Evolutionary conservation across 1,284 basidiomycete genomes (phyloP).

Genomic region (Earliella scabrosa): DNA sequence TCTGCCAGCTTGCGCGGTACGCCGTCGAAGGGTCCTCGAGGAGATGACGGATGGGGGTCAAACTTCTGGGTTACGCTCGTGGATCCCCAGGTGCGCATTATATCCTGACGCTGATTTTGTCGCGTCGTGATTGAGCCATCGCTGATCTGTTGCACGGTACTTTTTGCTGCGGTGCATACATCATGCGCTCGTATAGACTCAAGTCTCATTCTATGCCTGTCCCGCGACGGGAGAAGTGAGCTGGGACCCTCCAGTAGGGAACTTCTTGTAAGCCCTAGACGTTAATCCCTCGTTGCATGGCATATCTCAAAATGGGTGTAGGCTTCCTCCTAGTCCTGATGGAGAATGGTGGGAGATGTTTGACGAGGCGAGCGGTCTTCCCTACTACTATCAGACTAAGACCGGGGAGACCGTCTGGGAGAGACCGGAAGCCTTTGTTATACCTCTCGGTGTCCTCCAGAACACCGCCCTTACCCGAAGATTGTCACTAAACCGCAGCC

Average conservation of each 20-base stretch:
- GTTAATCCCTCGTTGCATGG: conserved; percentile 3
- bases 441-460: conserved; percentile 89
- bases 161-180: conserved; percentile 12
- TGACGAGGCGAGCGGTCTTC: conserved; percentile 79
- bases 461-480: conserved; percentile 77
- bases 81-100: conserved; percentile 69
- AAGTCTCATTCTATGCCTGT: conserved; percentile 89
- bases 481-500: conserved; percentile 41
- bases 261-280: conserved; percentile 73
- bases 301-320: conserved; percentile 32
- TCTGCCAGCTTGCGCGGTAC: conserved; percentile 20
- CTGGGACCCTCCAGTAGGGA: conserved; percentile 91
- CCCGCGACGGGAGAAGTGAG: conserved; percentile 90
- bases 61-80: conserved; percentile 87
- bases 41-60: conserved; percentile 65
- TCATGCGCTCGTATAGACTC: conserved; percentile 52
- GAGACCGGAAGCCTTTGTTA: conserved; percentile 84
- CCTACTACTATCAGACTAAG: conserved; percentile 94
- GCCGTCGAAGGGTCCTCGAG: conserved; percentile 12
- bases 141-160: conserved; percentile 9
- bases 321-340: conserved; percentile 80
- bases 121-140: conserved; percentile 15
- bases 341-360: conserved; percentile 97
- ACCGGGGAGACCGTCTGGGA: conserved; percentile 90
- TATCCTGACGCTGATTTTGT: conserved; percentile 11